A percentile compares a stretch with the other conserved stretches of the same genome.
Conservation (phyloP, 352 stramenopile species). For the Phytophthora uliginosa region DNA sequence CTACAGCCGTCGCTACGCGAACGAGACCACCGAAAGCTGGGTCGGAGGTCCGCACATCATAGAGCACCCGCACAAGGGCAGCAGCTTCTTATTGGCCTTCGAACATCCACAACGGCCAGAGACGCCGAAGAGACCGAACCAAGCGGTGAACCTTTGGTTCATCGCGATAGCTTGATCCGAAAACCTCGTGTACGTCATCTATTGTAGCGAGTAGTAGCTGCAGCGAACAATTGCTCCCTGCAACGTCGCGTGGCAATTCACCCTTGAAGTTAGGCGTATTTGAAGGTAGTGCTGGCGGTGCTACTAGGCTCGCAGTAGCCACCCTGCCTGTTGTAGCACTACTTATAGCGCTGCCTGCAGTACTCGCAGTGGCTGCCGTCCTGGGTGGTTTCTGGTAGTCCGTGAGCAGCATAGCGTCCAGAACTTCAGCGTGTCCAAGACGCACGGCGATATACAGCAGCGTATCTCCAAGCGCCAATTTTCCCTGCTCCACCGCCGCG, state of each 20-base stretch:
- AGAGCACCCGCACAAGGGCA: slow-evolving; percentile 74
- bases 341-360: slow-evolving; percentile 8
- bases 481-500: slow-evolving; percentile 58
- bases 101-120: slow-evolving; percentile 87
- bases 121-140: slow-evolving; percentile 52
- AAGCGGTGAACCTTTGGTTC: slow-evolving; percentile 76
- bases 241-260: slow-evolving; percentile 61
- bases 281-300: slow-evolving; percentile 30
- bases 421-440: slow-evolving; percentile 53
- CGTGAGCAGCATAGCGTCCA: slow-evolving; percentile 75
- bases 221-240: slow-evolving; percentile 38
- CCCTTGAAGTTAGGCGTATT: slow-evolving; percentile 77
- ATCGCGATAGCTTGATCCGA: slow-evolving; percentile 67
- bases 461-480: slow-evolving; percentile 75
- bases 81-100: slow-evolving; percentile 68
- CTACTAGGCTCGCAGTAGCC: neutral
- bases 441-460: slow-evolving; percentile 79
- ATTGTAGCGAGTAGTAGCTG: slow-evolving; percentile 64
- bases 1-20: slow-evolving; percentile 56
- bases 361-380: slow-evolving; percentile 11
- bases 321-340: neutral
- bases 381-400: slow-evolving; percentile 42
- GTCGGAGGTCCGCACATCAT: slow-evolving; percentile 66
- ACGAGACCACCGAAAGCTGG: slow-evolving; percentile 71
- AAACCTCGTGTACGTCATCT: slow-evolving; percentile 71